Conservation (phyloP, 23 red algal species). For the Gracilariopsis chorda region DNA sequence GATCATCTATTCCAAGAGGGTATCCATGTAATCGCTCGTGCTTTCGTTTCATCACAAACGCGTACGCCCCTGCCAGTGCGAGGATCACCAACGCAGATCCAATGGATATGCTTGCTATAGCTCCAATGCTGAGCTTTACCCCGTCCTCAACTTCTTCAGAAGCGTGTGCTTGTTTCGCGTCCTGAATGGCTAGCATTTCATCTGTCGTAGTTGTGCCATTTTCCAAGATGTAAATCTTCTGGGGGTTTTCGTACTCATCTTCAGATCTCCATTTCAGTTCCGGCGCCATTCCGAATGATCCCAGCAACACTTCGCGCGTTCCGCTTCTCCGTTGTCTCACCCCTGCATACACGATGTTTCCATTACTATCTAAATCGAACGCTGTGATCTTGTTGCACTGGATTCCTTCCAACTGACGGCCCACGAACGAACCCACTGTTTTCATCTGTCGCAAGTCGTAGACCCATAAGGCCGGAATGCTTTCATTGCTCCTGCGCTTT, state of each 20-base stretch:
- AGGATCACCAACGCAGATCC: background rate
- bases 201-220: background rate
- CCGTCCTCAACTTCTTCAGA: background rate
- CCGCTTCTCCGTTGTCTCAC: background rate
- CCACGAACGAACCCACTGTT: background rate
- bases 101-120: background rate
- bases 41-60: background rate
- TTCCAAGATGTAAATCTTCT: background rate
- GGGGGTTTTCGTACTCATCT: background rate
- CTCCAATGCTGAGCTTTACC: background rate
- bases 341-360: background rate
- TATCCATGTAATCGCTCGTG: no score
- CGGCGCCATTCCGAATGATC: background rate
- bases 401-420: background rate
- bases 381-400: background rate
- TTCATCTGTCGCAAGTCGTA: background rate
- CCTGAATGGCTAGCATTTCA: background rate
- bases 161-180: background rate
- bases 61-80: background rate
- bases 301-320: background rate
- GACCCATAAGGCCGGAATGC: background rate
- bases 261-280: background rate
- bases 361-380: background rate
- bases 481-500: background rate
- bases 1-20: no score